Evolutionary conservation across 176 grass and related monocot species (phyloP).

Genomic region (Juncus inflexus): DNA sequence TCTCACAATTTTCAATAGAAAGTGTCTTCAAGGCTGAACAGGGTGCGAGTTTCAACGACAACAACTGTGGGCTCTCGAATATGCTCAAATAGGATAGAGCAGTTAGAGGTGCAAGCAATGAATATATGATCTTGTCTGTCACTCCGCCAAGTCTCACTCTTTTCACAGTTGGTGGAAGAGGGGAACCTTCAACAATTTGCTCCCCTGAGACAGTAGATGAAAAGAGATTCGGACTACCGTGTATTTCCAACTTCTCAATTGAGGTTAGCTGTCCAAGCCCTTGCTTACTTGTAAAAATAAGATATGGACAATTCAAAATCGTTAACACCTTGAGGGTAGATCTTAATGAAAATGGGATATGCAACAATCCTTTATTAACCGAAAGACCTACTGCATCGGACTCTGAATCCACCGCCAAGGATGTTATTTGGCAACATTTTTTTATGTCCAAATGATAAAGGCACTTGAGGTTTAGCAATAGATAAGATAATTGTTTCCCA

Average conservation of each 20-base stretch:
- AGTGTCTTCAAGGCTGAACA: background rate
- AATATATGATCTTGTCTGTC: background rate
- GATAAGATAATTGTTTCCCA: background rate
- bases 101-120: background rate
- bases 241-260: too few species aligned
- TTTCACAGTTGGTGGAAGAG: too few species aligned
- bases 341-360: slow-evolving; percentile 13
- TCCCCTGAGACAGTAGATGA: too few species aligned
- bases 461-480: background rate
- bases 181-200: too few species aligned
- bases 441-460: background rate
- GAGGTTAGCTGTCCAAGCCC: too few species aligned
- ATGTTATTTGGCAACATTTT: background rate
- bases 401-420: background rate
- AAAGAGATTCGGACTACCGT: too few species aligned
- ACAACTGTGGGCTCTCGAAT: background rate
- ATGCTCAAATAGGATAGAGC: background rate
- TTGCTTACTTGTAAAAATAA: background rate
- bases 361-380: slow-evolving; percentile 3
- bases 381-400: background rate
- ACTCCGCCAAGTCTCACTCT: too few species aligned
- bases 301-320: slow-evolving; percentile 1
- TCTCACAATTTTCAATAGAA: fast-evolving
- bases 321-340: slow-evolving; percentile 13
- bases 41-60: background rate